Base-by-base conservation (phyloP, 2,329 filamentous ascomycete species). In the Aspergillus viridinutans region DNA sequence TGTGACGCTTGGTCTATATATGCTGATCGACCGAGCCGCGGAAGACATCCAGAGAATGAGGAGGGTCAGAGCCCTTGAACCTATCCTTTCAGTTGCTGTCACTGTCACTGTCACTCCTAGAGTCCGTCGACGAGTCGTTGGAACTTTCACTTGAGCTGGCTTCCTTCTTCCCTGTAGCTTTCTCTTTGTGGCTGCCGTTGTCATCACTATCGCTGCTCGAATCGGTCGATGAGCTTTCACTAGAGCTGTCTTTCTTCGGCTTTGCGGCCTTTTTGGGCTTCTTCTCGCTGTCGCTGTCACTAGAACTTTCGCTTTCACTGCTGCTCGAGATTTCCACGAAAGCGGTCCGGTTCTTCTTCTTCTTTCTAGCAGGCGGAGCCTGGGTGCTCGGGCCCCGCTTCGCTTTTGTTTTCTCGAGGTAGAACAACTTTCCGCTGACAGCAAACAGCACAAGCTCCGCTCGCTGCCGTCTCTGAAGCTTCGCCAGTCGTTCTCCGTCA, bases 301-400 rank as follows among this genome's bases (percentile, higher is more conserved):
- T 72, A 26, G 66, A 65, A 53, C 64, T 70, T 9, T 69, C 67
- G 47, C 72, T 75, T 48, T 73, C 72, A 60, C 72, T 76, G 59
- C 72, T 75, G 55, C 74, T 77, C 3, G 73, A 75, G 50, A 76
- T 73, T 45, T 77, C 74, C 21, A 78, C 67, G 47, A 78, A 58
- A 42, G 66, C 69, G 17, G 74, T 77, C 52, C 75, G 68, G 57
- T 76, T 77, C 68, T 77, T 77, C 58, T 72, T 69, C 67, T 77
- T 77, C 65, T 74, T 76, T 55, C 62, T 63, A 23, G 43, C 55
- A 38, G 57, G 58, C 57, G 63, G 59, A 45, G 57, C 57, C 52
- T 59, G 63, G 17, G 50, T 50, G 4, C 52, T 57, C 53, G 61
- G 60, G 49, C 64, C 67, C 20, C 55, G 63, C 56, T 67, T 67